These are phyloP conservation scores for Epicoccum nigrum DNA, from an alignment of 2,329 filamentous ascomycete genomes.

Conservation along the genomic window DNA sequence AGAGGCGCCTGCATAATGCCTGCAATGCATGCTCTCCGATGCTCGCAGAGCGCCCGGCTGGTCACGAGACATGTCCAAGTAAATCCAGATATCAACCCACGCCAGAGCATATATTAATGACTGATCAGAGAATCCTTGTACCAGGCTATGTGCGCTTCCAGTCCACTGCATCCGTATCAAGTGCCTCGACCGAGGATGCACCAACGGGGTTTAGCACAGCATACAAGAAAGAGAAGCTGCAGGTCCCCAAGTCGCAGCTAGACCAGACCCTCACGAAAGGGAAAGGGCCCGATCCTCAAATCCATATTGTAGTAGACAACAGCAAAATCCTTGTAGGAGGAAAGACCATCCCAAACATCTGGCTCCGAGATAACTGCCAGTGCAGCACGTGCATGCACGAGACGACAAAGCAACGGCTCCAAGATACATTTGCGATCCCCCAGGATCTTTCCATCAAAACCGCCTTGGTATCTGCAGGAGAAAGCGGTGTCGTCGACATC, in stretches of 20 bases:
- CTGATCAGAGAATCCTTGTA: background rate
- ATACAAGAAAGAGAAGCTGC: background rate
- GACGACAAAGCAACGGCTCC: conserved; percentile 71
- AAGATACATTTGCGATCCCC: conserved; percentile 67
- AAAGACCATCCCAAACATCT: conserved; percentile 40
- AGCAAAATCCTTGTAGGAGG: conserved; percentile 6
- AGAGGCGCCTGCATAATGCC: background rate
- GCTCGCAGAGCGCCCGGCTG: conserved; percentile 8
- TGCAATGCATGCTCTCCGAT: conserved; percentile 7
- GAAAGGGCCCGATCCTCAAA: background rate
- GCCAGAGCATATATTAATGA: background rate
- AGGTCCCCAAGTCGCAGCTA: background rate
- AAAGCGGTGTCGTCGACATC: background rate
- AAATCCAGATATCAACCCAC: background rate
- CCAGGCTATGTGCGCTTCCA: conserved; percentile 1
- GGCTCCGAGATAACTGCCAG: conserved; percentile 70
- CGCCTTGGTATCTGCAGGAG: background rate
- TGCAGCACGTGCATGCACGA: conserved; percentile 71
- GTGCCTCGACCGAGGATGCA: background rate
- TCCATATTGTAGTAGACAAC: background rate
- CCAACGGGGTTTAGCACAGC: no score
- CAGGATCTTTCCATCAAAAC: conserved; percentile 33
- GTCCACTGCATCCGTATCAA: background rate
- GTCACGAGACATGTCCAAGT: conserved; percentile 15
- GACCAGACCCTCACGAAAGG: no score